A percentile compares a stretch with the other conserved stretches of the same genome.
These are phyloP conservation scores for Kodamaea hsintzibuensis DNA, from an alignment of 805 yeast species.

Conservation along the genomic window DNA sequence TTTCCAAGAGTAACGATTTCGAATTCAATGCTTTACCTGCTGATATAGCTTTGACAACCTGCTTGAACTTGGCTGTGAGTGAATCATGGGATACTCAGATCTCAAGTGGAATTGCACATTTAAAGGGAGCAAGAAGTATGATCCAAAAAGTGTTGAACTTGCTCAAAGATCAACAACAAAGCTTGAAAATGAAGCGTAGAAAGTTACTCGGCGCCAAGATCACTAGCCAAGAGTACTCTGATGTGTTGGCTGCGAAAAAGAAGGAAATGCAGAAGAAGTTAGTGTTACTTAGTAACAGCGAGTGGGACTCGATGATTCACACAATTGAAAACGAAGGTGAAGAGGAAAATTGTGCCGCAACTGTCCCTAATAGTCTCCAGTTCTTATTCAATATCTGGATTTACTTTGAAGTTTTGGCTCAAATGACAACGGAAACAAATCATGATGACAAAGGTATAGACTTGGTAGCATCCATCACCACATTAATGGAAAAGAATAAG, in stretches of 20 bases:
- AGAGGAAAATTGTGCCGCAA: not conserved
- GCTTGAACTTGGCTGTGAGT: conserved; percentile 61
- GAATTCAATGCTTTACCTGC: conserved; percentile 44
- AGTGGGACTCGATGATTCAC: conserved; percentile 31
- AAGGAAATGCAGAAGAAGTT: conserved; percentile 22
- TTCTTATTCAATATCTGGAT: conserved; percentile 65
- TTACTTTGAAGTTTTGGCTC: conserved; percentile 65
- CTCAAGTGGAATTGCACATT: conserved; percentile 67
- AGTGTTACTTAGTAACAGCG: conserved; percentile 32
- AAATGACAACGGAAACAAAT: conserved; percentile 56
- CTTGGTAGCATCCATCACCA: conserved; percentile 41
- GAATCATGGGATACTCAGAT: conserved; percentile 72
- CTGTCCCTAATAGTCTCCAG: conserved; percentile 44
- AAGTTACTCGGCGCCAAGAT: conserved; percentile 12
- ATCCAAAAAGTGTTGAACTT: conserved; percentile 46
- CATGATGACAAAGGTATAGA: conserved; percentile 47
- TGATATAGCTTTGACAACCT: conserved; percentile 66
- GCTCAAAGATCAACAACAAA: conserved; percentile 26
- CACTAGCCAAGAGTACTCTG: conserved; percentile 8
- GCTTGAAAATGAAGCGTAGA: conserved; percentile 13
- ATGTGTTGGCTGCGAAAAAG: conserved; percentile 8
- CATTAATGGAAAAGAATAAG: conserved; percentile 27
- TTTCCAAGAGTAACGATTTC: conserved; percentile 29
- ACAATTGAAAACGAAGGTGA: conserved; percentile 8
- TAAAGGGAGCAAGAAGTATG: conserved; percentile 66